These are phyloP conservation scores for Hibiscus tridactylites DNA, from an alignment of 345 rosid genomes.

Conservation along the genomic window DNA sequence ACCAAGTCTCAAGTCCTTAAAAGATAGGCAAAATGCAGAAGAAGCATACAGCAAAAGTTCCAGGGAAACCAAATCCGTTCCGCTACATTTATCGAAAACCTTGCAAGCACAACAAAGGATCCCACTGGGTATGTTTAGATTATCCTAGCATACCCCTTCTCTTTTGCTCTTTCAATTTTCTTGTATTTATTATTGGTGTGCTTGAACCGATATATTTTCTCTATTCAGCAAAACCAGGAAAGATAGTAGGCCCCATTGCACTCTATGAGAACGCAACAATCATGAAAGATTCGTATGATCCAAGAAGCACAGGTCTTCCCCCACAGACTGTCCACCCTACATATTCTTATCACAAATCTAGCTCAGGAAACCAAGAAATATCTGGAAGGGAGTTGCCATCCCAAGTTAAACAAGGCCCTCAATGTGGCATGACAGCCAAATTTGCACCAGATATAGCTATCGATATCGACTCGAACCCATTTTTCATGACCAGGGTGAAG, in stretches of 20 bases:
- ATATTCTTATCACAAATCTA: conserved; percentile 29
- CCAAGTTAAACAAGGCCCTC: conserved; percentile 48
- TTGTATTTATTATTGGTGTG: neutral
- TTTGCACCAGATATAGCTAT: conserved; percentile 62
- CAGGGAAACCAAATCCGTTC: conserved; percentile 36
- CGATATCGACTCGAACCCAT: conserved; percentile 69
- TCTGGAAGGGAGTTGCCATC: conserved; percentile 32
- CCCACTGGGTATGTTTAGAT: conserved; percentile 38
- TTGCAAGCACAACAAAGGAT: conserved; percentile 51
- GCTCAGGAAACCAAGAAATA: conserved; percentile 47
- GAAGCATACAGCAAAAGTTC: conserved; percentile 27
- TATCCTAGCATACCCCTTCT: neutral
- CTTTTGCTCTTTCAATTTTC: neutral
- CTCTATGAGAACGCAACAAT: conserved; percentile 48
- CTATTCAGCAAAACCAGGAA: conserved; percentile 58
- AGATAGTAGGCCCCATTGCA: conserved; percentile 52
- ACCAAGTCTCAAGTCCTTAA: conserved; percentile 19
- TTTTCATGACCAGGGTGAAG: conserved; percentile 61
- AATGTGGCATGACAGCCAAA: conserved; percentile 45
- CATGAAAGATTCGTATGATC: conserved; percentile 53
- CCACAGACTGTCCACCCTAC: conserved; percentile 36
- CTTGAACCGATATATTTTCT: conserved; percentile 9
- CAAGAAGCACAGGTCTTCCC: conserved; percentile 46
- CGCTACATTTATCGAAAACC: conserved; percentile 33
- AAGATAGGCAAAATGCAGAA: conserved; percentile 31